Percentiles rank a stretch among this genome's conserved stretches.
phyloP scores from a whole-genome alignment of 1,284 basidiomycete genomes.

The Rhodotorula mucilaginosa region DNA sequence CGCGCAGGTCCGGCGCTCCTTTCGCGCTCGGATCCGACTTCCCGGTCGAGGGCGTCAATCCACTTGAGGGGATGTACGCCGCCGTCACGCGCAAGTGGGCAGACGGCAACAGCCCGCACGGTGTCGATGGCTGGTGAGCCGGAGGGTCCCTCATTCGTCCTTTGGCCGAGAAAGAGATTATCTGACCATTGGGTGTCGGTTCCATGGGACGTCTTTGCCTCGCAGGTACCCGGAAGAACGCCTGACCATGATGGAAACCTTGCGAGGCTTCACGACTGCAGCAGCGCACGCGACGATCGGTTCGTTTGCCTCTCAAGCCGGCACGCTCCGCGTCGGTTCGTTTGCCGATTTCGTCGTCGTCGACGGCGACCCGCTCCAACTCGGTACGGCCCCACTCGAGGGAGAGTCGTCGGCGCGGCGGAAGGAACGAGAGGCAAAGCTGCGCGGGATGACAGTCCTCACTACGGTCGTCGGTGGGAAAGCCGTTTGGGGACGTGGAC shows the following conservation, averaged over 20 bases:
- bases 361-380: slow-evolving; percentile 18
- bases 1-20: slow-evolving; percentile 49
- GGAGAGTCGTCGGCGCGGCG: slow-evolving; percentile 2
- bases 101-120: slow-evolving; percentile 68
- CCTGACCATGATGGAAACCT: slow-evolving; percentile 66
- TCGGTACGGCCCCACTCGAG: not conserved
- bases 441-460: slow-evolving; percentile 12
- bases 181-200: not conserved
- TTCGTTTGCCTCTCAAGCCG: slow-evolving; percentile 62
- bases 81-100: slow-evolving; percentile 70
- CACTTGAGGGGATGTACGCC: slow-evolving; percentile 76
- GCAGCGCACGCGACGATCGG: slow-evolving; percentile 79
- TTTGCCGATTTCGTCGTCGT: slow-evolving; percentile 72
- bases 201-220: not conserved
- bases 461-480: slow-evolving; percentile 27
- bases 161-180: too few species aligned
- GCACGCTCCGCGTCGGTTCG: slow-evolving; percentile 65
- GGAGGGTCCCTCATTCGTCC: too few species aligned
- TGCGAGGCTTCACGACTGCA: slow-evolving; percentile 74
- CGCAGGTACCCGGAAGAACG: slow-evolving; percentile 67
- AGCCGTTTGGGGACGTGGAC: slow-evolving; percentile 8
- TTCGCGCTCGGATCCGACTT: slow-evolving; percentile 86
- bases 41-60: slow-evolving; percentile 79
- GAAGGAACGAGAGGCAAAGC: slow-evolving; percentile 3
- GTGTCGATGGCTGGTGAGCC: slow-evolving; percentile 67